Evolutionary conservation across 2,329 filamentous ascomycete species (phyloP).

Genomic region (Arthrobotrys sphaeroides): DNA sequence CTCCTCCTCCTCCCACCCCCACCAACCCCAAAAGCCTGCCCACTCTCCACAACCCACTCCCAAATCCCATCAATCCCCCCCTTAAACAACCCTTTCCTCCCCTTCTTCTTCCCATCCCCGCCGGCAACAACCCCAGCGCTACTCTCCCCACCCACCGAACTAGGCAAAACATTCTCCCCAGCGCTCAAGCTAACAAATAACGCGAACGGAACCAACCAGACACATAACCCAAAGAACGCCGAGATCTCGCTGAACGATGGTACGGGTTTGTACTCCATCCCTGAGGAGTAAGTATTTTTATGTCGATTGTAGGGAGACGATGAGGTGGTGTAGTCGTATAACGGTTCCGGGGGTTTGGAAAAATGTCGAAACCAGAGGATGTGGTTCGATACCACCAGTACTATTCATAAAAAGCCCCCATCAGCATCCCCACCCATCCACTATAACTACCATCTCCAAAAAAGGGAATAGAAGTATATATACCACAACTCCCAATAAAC

Average conservation of each 20-base stretch:
- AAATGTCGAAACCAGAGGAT: slow-evolving; percentile 97
- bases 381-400: slow-evolving; percentile 86
- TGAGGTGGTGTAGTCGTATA: slow-evolving; percentile 69
- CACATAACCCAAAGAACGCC: slow-evolving; percentile 93
- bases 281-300: slow-evolving; percentile 55
- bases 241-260: slow-evolving; percentile 94
- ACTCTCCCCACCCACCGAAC: slow-evolving; percentile 79
- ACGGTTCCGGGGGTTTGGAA: slow-evolving; percentile 70
- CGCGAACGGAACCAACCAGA: slow-evolving; percentile 95
- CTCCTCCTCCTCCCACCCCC: slow-evolving; percentile 53
- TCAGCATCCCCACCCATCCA: not conserved
- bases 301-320: slow-evolving; percentile 68
- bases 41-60: slow-evolving; percentile 65
- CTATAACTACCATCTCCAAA: not conserved
- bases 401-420: slow-evolving; percentile 65
- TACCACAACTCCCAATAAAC: slow-evolving; percentile 50
- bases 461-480: slow-evolving; percentile 71
- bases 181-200: slow-evolving; percentile 94
- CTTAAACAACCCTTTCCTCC: slow-evolving; percentile 73
- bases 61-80: slow-evolving; percentile 70
- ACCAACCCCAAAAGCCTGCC: slow-evolving; percentile 54
- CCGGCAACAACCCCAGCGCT: slow-evolving; percentile 55
- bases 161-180: slow-evolving; percentile 92
- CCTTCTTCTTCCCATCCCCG: slow-evolving; percentile 61
- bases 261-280: slow-evolving; percentile 64